Evolutionary conservation across 495 filamentous ascomycete species (phyloP).

Genomic region (Penicillium riverlandense): DNA sequence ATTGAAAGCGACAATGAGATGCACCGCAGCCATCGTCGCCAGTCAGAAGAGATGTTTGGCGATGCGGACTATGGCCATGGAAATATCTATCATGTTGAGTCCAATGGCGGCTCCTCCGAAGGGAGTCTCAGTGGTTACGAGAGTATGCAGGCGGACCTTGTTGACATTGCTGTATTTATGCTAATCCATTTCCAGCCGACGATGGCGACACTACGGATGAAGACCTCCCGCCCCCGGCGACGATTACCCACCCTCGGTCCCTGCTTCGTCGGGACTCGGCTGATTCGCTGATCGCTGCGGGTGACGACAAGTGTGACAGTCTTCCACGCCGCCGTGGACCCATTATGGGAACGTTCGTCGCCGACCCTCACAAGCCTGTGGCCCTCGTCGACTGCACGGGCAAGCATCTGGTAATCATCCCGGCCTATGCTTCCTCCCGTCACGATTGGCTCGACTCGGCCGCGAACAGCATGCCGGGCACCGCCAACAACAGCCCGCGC

Average conservation of each 20-base stretch:
- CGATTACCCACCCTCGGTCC: conserved; percentile 47
- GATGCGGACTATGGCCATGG: conserved; percentile 39
- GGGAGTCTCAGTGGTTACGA: conserved; percentile 70
- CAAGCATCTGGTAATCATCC: conserved; percentile 64
- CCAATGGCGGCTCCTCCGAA: conserved; percentile 45
- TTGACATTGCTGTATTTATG: conserved; percentile 14
- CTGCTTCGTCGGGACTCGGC: conserved; percentile 48
- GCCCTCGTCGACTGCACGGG: conserved; percentile 63
- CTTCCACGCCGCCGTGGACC: conserved; percentile 48
- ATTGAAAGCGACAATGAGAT: conserved; percentile 56
- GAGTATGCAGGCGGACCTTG: conserved; percentile 41
- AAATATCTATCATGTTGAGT: conserved; percentile 45
- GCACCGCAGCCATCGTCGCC: conserved; percentile 32
- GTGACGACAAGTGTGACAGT: conserved; percentile 46
- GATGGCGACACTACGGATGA: conserved; percentile 81
- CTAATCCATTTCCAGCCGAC: conserved; percentile 63
- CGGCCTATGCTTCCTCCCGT: conserved; percentile 41
- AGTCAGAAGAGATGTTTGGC: conserved; percentile 38
- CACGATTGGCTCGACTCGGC: conserved; percentile 44
- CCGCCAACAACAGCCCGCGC: conserved; percentile 47
- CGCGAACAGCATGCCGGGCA: conserved; percentile 42
- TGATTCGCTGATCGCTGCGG: conserved; percentile 35
- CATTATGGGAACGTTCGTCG: conserved; percentile 46
- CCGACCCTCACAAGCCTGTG: conserved; percentile 60
- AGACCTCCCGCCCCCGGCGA: conserved; percentile 55